Evolutionary conservation across 2,329 filamentous ascomycete genomes (phyloP).

Genomic region (Elsinoe necatrix): DNA sequence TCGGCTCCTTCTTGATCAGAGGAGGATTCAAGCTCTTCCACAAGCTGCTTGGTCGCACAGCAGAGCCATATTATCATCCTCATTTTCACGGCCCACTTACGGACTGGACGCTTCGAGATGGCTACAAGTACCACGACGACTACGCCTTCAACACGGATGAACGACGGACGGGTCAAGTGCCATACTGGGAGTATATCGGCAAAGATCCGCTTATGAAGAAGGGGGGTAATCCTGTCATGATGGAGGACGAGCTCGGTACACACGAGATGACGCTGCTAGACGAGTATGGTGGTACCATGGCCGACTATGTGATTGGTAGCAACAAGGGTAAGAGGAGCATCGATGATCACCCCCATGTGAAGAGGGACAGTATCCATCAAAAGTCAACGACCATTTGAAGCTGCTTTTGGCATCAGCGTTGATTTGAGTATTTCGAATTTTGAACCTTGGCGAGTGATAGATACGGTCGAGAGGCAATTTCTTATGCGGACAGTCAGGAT

Average conservation of each 20-base stretch:
- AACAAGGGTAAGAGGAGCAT: conserved; percentile 17
- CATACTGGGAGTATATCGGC: conserved; percentile 16
- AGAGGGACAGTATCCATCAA: conserved; percentile 9
- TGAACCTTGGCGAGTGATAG: no score
- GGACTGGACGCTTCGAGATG: conserved; percentile 28
- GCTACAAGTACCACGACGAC: conserved; percentile 20
- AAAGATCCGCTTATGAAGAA: conserved; percentile 7
- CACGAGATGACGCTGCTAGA: conserved; percentile 18
- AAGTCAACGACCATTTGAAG: conserved; percentile 14
- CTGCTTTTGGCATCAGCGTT: not conserved
- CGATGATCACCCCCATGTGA: conserved; percentile 7
- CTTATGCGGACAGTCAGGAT: no score
- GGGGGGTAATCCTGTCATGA: not conserved
- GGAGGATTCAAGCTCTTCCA: conserved; percentile 17
- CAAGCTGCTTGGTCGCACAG: conserved; percentile 15
- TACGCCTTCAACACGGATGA: conserved; percentile 15
- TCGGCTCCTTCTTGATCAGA: conserved; percentile 19
- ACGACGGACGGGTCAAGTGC: not conserved
- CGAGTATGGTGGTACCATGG: conserved; percentile 12
- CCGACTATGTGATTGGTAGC: conserved; percentile 16
- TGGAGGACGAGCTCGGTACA: conserved; percentile 18
- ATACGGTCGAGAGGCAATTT: no score
- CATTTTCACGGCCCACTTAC: conserved; percentile 23
- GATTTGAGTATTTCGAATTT: not conserved
- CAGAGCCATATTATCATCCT: conserved; percentile 17